phyloP scores from a whole-genome alignment of 2,329 filamentous ascomycete species.

The Phaeophleospora eucalypticola region DNA sequence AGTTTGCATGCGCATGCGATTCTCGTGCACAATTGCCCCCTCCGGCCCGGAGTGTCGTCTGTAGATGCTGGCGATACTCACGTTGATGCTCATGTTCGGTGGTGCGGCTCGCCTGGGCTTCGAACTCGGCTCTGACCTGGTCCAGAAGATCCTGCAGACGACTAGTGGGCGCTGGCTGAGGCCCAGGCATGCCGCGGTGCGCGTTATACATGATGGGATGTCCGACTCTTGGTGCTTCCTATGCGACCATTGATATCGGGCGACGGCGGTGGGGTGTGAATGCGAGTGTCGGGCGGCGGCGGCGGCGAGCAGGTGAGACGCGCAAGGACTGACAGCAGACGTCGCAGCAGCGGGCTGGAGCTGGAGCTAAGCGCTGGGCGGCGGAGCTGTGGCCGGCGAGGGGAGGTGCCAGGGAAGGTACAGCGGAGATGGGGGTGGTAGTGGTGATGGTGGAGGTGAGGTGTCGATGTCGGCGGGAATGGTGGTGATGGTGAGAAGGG shows the following conservation, averaged over 20 bases:
- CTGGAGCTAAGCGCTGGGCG: neutral
- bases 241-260: neutral
- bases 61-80: slow-evolving; percentile 55
- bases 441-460: slow-evolving; percentile 1
- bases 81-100: slow-evolving; percentile 91
- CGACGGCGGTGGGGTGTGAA: neutral
- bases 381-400: neutral
- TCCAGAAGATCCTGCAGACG: slow-evolving; percentile 91
- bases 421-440: slow-evolving; percentile 1
- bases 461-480: neutral
- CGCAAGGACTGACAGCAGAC: neutral
- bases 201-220: slow-evolving; percentile 68
- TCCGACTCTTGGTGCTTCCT: slow-evolving; percentile 8
- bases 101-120: slow-evolving; percentile 65
- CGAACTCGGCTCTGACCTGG: slow-evolving; percentile 85
- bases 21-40: neutral
- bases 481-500: neutral
- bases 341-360: neutral
- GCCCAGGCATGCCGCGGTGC: slow-evolving; percentile 71
- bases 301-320: slow-evolving; percentile 7
- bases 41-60: too few species aligned
- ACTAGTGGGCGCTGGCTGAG: slow-evolving; percentile 58
- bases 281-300: slow-evolving; percentile 4
- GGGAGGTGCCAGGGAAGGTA: neutral
- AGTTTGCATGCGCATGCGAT: too few species aligned